A percentile compares a stretch with the other conserved stretches of the same genome.
Conservation (phyloP, 2,329 filamentous ascomycete genomes). For the Scedosporium dehoogii region DNA sequence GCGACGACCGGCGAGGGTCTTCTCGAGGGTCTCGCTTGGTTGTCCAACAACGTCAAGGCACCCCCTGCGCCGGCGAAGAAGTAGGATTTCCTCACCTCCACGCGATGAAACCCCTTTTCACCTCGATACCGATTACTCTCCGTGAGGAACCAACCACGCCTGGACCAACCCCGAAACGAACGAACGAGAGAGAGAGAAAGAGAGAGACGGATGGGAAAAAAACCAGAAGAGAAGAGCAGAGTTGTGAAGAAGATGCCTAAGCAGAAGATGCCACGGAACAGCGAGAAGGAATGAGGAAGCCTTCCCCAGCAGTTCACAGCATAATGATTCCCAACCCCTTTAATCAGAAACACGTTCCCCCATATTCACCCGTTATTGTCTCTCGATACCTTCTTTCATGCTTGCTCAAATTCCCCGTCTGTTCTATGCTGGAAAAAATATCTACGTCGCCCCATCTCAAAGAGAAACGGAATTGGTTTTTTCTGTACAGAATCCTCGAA, state of each 20-base stretch:
- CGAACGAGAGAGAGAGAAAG: neutral
- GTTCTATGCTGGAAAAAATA: no score
- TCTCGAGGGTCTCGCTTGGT: constrained; percentile 71
- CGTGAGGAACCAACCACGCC: neutral
- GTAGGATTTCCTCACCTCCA: constrained; percentile 20
- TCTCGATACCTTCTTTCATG: neutral
- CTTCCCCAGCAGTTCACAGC: neutral
- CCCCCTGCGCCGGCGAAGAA: constrained; percentile 46
- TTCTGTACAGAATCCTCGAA: no score
- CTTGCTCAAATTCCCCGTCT: no score
- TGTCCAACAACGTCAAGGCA: constrained; percentile 75
- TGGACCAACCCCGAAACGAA: neutral
- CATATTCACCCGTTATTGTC: neutral
- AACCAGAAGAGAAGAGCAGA: neutral
- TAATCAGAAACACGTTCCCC: neutral
- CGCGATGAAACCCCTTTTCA: neutral
- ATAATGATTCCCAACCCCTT: neutral
- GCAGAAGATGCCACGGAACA: neutral
- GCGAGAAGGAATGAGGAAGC: neutral
- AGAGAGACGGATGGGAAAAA: neutral
- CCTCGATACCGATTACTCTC: neutral
- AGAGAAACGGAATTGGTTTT: no score
- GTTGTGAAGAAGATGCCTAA: neutral
- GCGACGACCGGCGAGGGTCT: constrained; percentile 74
- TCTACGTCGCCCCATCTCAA: no score